Percentiles rank a stretch among this genome's conserved stretches.
Conservation (phyloP, 2,329 filamentous ascomycete species). For the Sporothrix brasiliensis region DNA sequence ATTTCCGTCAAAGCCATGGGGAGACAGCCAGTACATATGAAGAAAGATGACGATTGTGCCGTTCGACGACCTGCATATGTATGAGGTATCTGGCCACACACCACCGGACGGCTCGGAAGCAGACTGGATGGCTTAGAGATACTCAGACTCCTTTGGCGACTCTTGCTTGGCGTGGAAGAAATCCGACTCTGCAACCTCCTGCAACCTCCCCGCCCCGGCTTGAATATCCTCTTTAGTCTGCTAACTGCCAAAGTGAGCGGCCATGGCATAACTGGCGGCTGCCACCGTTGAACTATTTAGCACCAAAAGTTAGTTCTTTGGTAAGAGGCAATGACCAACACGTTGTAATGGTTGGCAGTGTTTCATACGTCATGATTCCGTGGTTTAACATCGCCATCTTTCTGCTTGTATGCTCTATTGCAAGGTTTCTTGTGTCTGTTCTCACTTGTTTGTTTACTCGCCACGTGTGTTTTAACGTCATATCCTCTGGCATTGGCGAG, state of each 20-base stretch:
- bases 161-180: constrained; percentile 12
- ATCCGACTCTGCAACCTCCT: background rate
- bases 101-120: constrained; percentile 20
- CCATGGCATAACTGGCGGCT: background rate
- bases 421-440: background rate
- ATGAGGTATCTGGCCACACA: constrained; percentile 13
- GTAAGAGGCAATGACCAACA: constrained; percentile 7
- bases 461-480: background rate
- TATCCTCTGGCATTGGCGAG: background rate
- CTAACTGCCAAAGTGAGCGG: background rate
- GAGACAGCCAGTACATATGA: background rate
- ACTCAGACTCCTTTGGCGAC: no score
- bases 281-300: background rate
- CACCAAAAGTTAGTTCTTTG: background rate
- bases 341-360: background rate
- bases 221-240: background rate
- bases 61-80: background rate
- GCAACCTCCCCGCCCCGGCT: constrained; percentile 1
- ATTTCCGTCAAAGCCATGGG: background rate
- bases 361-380: constrained; percentile 4
- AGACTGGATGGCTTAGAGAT: background rate
- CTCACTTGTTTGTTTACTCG: no score
- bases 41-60: constrained; percentile 5
- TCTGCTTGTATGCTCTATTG: background rate
- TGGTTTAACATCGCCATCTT: background rate